Evolutionary conservation across 768 basidiomycete genomes (phyloP), one percentile per base, ranked within the genome.

Genomic region (Mrakia gelida): DNA sequence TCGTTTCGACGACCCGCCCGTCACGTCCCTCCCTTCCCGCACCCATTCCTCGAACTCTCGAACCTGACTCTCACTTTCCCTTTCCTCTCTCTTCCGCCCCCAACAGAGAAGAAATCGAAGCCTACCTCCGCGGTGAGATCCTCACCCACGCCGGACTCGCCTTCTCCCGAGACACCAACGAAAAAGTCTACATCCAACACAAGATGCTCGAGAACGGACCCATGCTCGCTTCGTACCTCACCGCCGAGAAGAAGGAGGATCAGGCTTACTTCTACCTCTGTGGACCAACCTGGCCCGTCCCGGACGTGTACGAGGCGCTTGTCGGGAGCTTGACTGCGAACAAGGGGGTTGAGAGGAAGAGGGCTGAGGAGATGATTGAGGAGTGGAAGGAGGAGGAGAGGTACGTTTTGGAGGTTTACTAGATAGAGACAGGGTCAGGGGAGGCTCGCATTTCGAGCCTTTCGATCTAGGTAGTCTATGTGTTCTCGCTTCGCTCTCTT

Each of bases 271-370:
- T 99, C 86, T 98, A 98, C 85, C 87, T 99, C 65, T 98, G 97
- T 84, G 96, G 96, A 38, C 97, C 96, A 54, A 98, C 96, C 38
- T 97, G 95, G 96, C 97, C 97, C n/a, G 96, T 98, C 30, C 95
- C 97, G 1, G 97, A 98, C 82, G 94, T 99, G 8, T 96, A 92
- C 82, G 92, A 96, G 84, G 93, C 97, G 0, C 87, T 99, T 71
- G 91, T 95, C 30, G 89, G 89, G 28, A 92, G 94, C 3, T 86
- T 98, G 80, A 88, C 88, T 38, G 89, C 90, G 83, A 90, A 90
- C 82, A 90, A 91, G 79, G 90, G 90, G 23, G 86, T 89, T 83
- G 88, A 89, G 18, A 85, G 87, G 65, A 87, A 88, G 75, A 83
- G 87, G 54, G 97, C 96, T 3, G 92, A 91, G 56, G 89, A 88